A percentile compares a stretch with the other conserved stretches of the same genome.
phyloP scores from a whole-genome alignment of 2,329 filamentous ascomycete genomes.

The Zalaria obscura region DNA sequence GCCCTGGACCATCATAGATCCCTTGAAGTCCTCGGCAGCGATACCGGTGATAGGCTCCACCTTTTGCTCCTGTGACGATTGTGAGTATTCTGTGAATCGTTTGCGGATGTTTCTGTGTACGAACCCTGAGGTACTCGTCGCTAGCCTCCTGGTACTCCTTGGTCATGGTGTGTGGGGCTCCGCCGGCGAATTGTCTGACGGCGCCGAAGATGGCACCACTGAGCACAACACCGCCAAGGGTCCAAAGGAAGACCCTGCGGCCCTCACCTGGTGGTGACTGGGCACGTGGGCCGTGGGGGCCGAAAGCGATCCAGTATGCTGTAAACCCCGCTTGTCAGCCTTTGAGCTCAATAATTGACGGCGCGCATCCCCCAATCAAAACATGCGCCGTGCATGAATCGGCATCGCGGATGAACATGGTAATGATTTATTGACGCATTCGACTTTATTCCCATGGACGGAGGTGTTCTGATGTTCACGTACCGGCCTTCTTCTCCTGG shows the following conservation, averaged over 20 bases:
- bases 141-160: conserved; percentile 93
- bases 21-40: conserved; percentile 62
- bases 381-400: too few relatives aligned
- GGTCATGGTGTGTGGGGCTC: conserved; percentile 74
- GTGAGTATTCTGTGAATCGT: conserved; percentile 6
- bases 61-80: conserved; percentile 52
- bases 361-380: neutral
- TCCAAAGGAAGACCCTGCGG: conserved; percentile 64
- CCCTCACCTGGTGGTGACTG: conserved; percentile 70
- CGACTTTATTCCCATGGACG: too few relatives aligned
- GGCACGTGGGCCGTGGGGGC: conserved; percentile 85
- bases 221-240: conserved; percentile 50
- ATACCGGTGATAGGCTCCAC: conserved; percentile 79
- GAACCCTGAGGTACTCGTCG: conserved; percentile 87
- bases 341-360: too few relatives aligned
- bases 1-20: conserved; percentile 58
- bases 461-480: conserved; percentile 27
- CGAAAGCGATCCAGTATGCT: conserved; percentile 99
- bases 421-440: too few relatives aligned
- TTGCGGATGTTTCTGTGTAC: conserved; percentile 17
- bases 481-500: conserved; percentile 99
- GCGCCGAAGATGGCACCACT: conserved; percentile 57
- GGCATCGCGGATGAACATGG: too few relatives aligned
- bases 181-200: conserved; percentile 58
- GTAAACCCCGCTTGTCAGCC: conserved; percentile 5